Conservation (phyloP, 2,329 filamentous ascomycete species). For the Neofusicoccum cordaticola region DNA sequence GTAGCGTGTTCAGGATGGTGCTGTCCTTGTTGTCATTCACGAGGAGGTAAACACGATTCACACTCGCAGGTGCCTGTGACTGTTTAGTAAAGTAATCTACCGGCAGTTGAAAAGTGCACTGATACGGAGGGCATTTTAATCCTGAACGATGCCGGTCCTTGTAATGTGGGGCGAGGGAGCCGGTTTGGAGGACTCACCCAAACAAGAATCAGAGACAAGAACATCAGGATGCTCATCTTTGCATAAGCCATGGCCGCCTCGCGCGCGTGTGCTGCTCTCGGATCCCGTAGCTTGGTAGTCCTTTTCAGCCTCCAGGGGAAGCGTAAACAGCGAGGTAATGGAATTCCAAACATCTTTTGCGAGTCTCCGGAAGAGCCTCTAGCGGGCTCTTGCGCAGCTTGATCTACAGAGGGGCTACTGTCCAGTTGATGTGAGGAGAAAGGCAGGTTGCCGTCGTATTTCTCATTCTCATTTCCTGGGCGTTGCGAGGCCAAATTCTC, state of each 20-base stretch:
- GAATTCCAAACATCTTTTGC: neutral
- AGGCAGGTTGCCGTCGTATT: no score
- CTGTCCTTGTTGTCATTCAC: constrained; percentile 49
- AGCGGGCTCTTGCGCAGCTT: no score
- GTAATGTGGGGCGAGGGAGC: neutral
- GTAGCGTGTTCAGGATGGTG: constrained; percentile 64
- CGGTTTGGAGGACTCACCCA: constrained; percentile 48
- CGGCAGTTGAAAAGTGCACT: no score
- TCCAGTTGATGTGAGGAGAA: no score
- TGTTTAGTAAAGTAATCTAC: neutral
- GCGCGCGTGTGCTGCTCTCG: neutral
- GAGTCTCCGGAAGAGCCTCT: no score
- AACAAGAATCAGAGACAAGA: constrained; percentile 66
- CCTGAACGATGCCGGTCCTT: no score
- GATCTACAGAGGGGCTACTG: no score
- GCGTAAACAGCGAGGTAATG: neutral
- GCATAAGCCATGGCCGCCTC: constrained; percentile 65
- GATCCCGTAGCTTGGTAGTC: neutral
- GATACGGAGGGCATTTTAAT: no score
- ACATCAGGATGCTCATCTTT: constrained; percentile 69
- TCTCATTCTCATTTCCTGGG: no score
- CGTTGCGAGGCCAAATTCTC: no score
- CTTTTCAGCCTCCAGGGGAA: neutral
- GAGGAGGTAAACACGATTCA: constrained; percentile 74
- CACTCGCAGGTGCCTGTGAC: constrained; percentile 62